A percentile compares a stretch with the other conserved stretches of the same genome.
These are phyloP conservation scores for Echria macrotheca DNA, from an alignment of 495 filamentous ascomycete genomes.

Conservation along the genomic window DNA sequence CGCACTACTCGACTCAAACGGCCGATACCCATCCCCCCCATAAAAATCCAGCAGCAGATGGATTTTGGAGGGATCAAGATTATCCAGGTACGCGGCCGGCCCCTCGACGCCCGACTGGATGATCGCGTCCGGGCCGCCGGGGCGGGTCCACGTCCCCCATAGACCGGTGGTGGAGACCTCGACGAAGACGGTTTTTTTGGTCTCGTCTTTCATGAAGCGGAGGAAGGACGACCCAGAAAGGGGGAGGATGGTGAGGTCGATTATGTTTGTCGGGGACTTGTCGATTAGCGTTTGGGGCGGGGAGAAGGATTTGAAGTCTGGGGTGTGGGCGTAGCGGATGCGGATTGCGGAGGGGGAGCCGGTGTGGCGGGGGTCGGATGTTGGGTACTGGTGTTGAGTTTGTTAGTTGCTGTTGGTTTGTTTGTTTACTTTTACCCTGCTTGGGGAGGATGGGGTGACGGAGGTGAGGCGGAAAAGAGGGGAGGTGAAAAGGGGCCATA, in stretches of 20 bases:
- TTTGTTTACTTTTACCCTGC: too few species aligned
- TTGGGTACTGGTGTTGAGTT: too few species aligned
- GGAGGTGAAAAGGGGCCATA: slow-evolving; percentile 14
- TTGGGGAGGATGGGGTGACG: neutral
- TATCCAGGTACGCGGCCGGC: slow-evolving; percentile 45
- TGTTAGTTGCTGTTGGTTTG: too few species aligned
- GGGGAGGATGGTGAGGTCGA: slow-evolving; percentile 39
- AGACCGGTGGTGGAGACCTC: slow-evolving; percentile 42
- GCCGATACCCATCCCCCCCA: slow-evolving; percentile 46
- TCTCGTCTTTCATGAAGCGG: slow-evolving; percentile 51
- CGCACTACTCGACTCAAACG: slow-evolving; percentile 39
- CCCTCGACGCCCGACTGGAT: slow-evolving; percentile 46
- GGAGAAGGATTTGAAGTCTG: slow-evolving; percentile 39
- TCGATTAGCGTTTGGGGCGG: slow-evolving; percentile 39
- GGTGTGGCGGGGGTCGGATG: slow-evolving; percentile 34
- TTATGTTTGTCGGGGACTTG: slow-evolving; percentile 40
- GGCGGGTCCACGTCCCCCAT: slow-evolving; percentile 47
- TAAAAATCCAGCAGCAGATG: slow-evolving; percentile 48
- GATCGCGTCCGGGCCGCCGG: slow-evolving; percentile 34
- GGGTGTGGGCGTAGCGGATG: slow-evolving; percentile 41
- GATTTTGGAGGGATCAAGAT: slow-evolving; percentile 34
- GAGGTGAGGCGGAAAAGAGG: neutral
- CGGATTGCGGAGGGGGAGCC: slow-evolving; percentile 36
- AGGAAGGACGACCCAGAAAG: slow-evolving; percentile 32
- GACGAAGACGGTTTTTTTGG: slow-evolving; percentile 44